Evolutionary conservation across 2,329 filamentous ascomycete species (phyloP).

Genomic region (Colletotrichum sp.): DNA sequence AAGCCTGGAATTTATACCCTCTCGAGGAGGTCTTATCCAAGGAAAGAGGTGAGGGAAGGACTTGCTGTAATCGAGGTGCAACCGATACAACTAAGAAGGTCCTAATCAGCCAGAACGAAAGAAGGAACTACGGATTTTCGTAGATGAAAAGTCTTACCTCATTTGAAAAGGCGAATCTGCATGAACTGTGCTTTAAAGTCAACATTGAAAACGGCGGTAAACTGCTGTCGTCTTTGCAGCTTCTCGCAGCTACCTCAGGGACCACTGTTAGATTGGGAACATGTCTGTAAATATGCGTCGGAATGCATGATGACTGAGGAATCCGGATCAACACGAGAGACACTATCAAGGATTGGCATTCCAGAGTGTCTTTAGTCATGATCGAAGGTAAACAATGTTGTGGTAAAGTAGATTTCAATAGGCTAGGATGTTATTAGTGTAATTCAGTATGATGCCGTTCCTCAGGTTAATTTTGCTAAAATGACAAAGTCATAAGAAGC

Average conservation of each 20-base stretch:
- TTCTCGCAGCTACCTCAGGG: background rate
- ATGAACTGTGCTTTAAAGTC: accelerated
- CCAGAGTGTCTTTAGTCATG: too few relatives aligned
- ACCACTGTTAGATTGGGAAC: background rate
- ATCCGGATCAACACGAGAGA: background rate
- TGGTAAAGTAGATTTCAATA: background rate
- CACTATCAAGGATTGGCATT: background rate
- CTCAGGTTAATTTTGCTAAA: background rate
- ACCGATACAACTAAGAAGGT: background rate
- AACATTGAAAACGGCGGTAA: background rate
- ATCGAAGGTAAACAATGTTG: accelerated
- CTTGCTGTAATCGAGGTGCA: background rate
- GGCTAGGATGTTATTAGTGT: background rate
- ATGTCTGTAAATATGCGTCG: background rate
- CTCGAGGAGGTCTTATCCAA: accelerated
- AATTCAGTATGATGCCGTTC: background rate
- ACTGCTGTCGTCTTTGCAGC: background rate
- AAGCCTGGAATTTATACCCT: background rate
- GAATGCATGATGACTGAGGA: background rate
- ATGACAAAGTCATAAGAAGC: background rate
- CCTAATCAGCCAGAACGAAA: background rate
- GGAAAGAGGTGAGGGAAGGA: background rate
- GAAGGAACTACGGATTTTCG: background rate
- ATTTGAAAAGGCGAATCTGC: background rate
- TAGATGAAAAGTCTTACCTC: background rate